These are phyloP conservation scores for Salix purpurea DNA, from an alignment of 345 rosid species.

Conservation along the genomic window DNA sequence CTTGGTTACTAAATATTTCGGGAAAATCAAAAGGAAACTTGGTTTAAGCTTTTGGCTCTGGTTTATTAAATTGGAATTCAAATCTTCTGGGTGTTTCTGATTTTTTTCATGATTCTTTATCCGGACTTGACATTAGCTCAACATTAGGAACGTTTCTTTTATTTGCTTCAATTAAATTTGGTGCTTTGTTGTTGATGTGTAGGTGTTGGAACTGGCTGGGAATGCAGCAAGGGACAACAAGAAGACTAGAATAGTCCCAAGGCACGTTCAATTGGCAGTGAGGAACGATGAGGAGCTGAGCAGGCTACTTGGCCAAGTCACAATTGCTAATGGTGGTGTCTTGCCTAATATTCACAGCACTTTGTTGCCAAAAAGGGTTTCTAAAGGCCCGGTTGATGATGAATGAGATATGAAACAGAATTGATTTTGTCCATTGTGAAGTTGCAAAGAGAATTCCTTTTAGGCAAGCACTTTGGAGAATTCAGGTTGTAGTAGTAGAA, in stretches of 20 bases:
- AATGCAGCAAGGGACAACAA: constrained; percentile 41
- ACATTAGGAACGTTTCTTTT: too few relatives aligned
- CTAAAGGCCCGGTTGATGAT: neutral
- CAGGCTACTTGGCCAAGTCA: constrained; percentile 20
- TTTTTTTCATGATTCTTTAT: too few relatives aligned
- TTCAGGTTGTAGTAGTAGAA: too few relatives aligned
- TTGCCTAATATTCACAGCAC: constrained; percentile 26
- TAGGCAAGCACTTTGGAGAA: too few relatives aligned
- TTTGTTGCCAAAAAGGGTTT: constrained; percentile 13
- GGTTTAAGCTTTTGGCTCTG: neutral
- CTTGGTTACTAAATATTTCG: too few relatives aligned
- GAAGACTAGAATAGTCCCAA: constrained; percentile 34
- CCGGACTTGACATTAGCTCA: too few relatives aligned
- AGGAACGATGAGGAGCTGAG: constrained; percentile 37
- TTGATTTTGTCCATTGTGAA: neutral
- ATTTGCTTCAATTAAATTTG: neutral
- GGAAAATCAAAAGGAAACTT: too few relatives aligned
- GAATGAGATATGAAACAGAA: neutral
- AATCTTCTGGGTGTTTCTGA: too few relatives aligned
- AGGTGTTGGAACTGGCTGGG: constrained; percentile 43
- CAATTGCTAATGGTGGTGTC: constrained; percentile 29
- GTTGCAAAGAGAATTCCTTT: too few relatives aligned
- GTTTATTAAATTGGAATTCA: neutral
- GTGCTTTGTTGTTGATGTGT: neutral
- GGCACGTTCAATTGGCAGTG: constrained; percentile 35